A percentile compares a stretch with the other conserved stretches of the same genome.
phyloP scores from a whole-genome alignment of 2,329 filamentous ascomycete genomes.

The Nothophoma quercina region DNA sequence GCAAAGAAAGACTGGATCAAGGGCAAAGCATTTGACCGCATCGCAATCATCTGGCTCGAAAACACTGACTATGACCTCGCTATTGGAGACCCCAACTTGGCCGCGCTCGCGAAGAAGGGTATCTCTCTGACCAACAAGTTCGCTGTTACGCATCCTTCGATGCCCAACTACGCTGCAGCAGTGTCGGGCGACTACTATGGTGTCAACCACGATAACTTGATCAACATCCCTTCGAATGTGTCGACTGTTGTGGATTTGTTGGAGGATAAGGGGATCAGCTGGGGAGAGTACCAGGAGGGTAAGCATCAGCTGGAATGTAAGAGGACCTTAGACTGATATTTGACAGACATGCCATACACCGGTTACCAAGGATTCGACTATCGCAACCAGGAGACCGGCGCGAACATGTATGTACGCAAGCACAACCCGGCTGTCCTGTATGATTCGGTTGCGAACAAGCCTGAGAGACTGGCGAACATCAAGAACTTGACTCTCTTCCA shows the following conservation, averaged over 20 bases:
- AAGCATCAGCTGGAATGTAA: background rate
- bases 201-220: constrained; percentile 72
- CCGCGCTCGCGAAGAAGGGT: constrained; percentile 66
- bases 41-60: constrained; percentile 78
- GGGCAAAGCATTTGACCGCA: constrained; percentile 76
- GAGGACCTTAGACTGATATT: background rate
- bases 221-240: constrained; percentile 52
- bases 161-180: constrained; percentile 78
- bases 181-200: constrained; percentile 77
- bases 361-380: constrained; percentile 70
- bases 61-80: constrained; percentile 75
- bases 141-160: constrained; percentile 72
- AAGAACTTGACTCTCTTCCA: constrained; percentile 78
- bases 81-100: constrained; percentile 66
- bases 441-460: constrained; percentile 67
- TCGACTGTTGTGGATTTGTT: constrained; percentile 52
- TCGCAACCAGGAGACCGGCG: constrained; percentile 69
- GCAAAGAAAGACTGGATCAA: constrained; percentile 62
- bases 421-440: constrained; percentile 75
- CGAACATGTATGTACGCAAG: constrained; percentile 83
- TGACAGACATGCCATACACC: constrained; percentile 71
- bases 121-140: constrained; percentile 65
- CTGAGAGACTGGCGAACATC: constrained; percentile 69
- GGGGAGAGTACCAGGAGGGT: constrained; percentile 73
- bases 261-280: constrained; percentile 53